phyloP scores from a whole-genome alignment of 805 yeast species.

The Candida taoyuanica region DNA sequence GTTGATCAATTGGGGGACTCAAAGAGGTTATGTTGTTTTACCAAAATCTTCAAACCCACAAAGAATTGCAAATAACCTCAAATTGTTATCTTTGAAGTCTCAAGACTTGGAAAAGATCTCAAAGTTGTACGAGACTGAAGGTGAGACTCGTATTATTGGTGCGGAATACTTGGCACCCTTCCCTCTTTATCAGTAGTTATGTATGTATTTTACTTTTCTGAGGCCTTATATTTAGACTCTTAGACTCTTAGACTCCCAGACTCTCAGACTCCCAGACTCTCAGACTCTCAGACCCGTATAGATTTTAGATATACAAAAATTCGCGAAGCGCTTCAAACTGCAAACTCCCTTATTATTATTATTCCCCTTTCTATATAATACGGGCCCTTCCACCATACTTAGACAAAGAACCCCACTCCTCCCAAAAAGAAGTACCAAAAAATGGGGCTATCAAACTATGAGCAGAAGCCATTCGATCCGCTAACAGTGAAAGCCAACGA shows the following conservation, averaged over 20 bases:
- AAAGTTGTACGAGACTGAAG: constrained; percentile 26
- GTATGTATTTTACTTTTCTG: neutral
- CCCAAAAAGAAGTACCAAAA: neutral
- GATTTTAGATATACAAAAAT: no score
- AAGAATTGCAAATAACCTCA: constrained; percentile 37
- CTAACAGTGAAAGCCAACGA: constrained; percentile 51
- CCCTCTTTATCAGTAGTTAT: constrained; percentile 5
- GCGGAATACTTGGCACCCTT: neutral
- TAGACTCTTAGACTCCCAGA: no score
- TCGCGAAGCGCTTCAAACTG: no score
- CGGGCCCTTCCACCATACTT: no score
- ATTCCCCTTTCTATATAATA: no score
- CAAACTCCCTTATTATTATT: no score
- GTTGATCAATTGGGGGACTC: constrained; percentile 54
- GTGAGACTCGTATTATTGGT: constrained; percentile 28
- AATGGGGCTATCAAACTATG: constrained; percentile 25
- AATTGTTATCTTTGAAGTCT: constrained; percentile 28
- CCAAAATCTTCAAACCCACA: constrained; percentile 44
- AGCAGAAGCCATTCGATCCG: constrained; percentile 57
- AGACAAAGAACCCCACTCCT: no score
- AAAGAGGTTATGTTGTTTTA: constrained; percentile 50
- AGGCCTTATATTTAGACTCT: no score
- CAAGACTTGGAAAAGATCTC: constrained; percentile 32
- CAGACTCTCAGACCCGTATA: no score
- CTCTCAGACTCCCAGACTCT: no score